phyloP scores from a whole-genome alignment of 768 basidiomycete genomes.

The Leccinum subgranulosum region DNA sequence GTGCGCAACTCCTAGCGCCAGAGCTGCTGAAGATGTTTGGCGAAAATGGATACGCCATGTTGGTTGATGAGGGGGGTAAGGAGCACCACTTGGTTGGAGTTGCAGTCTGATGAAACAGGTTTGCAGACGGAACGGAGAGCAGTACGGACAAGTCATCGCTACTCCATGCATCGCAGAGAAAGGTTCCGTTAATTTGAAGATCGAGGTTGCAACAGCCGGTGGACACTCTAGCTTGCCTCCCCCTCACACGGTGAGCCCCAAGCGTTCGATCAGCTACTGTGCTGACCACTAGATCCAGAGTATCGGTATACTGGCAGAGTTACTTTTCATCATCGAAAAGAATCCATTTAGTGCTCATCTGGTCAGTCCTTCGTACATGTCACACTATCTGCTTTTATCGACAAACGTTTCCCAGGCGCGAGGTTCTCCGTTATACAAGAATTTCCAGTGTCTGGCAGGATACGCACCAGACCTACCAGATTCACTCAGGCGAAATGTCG shows the following conservation, averaged over 20 bases:
- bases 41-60: slow-evolving; percentile 63
- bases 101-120: background rate
- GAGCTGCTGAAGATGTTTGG: slow-evolving; percentile 64
- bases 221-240: slow-evolving; percentile 89
- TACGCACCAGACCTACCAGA: slow-evolving; percentile 55
- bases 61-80: slow-evolving; percentile 87
- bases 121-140: slow-evolving; percentile 44
- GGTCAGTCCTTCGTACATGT: slow-evolving; percentile 29
- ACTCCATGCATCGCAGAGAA: slow-evolving; percentile 69
- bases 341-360: slow-evolving; percentile 56
- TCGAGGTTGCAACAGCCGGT: slow-evolving; percentile 66
- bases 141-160: slow-evolving; percentile 55
- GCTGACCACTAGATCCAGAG: slow-evolving; percentile 41
- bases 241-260: slow-evolving; percentile 58
- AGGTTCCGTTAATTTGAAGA: slow-evolving; percentile 58
- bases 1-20: slow-evolving; percentile 47
- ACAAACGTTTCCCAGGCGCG: slow-evolving; percentile 38
- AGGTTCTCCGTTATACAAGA: slow-evolving; percentile 54
- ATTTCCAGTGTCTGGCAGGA: slow-evolving; percentile 63
- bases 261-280: background rate
- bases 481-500: slow-evolving; percentile 45
- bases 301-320: slow-evolving; percentile 75
- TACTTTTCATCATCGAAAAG: slow-evolving; percentile 66
- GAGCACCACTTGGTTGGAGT: background rate
- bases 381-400: background rate